phyloP scores from a whole-genome alignment of 129 eudicot species.

The Centella asiatica region DNA sequence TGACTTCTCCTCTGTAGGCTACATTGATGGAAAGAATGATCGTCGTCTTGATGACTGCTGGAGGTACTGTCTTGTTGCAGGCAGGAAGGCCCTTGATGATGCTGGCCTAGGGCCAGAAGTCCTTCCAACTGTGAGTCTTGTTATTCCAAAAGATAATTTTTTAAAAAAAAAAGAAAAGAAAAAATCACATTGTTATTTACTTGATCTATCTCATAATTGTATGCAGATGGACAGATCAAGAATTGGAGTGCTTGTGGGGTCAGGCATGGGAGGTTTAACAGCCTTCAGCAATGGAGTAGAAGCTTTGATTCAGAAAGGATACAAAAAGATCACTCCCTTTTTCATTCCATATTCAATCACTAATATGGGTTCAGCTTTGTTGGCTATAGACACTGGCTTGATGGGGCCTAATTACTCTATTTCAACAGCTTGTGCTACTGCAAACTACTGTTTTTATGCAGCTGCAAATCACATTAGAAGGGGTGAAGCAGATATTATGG shows the following conservation, averaged over 20 bases:
- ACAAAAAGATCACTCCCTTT: conserved; percentile 63
- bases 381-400: conserved; percentile 71
- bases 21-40: conserved; percentile 61
- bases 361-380: conserved; percentile 80
- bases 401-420: conserved; percentile 91
- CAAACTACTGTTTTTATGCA: conserved; percentile 69
- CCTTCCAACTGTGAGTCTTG: conserved; percentile 42
- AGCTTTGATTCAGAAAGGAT: conserved; percentile 62
- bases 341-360: conserved; percentile 71
- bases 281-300: conserved; percentile 60
- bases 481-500: conserved; percentile 75
- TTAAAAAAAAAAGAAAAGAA: neutral
- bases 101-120: conserved; percentile 53
- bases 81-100: conserved; percentile 54
- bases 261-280: conserved; percentile 75
- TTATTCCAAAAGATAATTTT: neutral
- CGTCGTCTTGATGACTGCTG: conserved; percentile 64
- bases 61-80: conserved; percentile 78
- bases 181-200: neutral
- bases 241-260: conserved; percentile 69
- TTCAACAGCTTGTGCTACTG: conserved; percentile 81
- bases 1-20: conserved; percentile 50
- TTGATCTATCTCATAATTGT: neutral
- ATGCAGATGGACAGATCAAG: conserved; percentile 62
- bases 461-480: conserved; percentile 78